Percentiles rank a stretch among this genome's conserved stretches.
phyloP scores from a whole-genome alignment of 2,329 filamentous ascomycete genomes.

The Fusarium poae region DNA sequence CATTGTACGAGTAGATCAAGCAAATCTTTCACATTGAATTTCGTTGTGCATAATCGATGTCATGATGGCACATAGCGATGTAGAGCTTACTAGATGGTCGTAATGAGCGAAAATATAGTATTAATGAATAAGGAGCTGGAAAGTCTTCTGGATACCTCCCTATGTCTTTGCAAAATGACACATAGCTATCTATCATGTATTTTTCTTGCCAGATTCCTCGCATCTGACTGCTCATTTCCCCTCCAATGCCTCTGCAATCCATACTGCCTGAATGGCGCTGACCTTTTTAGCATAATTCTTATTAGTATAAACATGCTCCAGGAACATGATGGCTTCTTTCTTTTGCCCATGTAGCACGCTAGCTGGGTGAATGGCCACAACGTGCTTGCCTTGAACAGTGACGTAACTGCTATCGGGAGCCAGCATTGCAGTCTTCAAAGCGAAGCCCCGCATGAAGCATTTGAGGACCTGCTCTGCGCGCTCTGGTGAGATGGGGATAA shows the following conservation, averaged over 20 bases:
- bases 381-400: slow-evolving; percentile 70
- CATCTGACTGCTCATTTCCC: slow-evolving; percentile 36
- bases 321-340: slow-evolving; percentile 75
- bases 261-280: slow-evolving; percentile 70
- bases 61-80: neutral
- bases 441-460: slow-evolving; percentile 73
- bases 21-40: neutral
- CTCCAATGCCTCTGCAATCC: slow-evolving; percentile 67
- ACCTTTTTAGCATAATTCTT: slow-evolving; percentile 77
- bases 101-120: neutral
- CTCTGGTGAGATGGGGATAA: slow-evolving; percentile 67
- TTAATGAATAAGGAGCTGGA: neutral
- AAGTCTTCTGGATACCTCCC: neutral
- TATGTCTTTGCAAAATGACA: neutral
- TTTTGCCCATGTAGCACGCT: slow-evolving; percentile 74
- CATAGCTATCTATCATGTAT: neutral
- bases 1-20: slow-evolving; percentile 1
- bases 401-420: slow-evolving; percentile 72
- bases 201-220: neutral
- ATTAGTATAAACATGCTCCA: slow-evolving; percentile 75
- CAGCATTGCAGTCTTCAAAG: slow-evolving; percentile 70
- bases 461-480: slow-evolving; percentile 67
- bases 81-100: neutral
- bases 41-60: neutral
- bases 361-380: slow-evolving; percentile 72